These are phyloP conservation scores for Datura wrightii DNA, from an alignment of 257 asterid species.

Conservation along the genomic window DNA sequence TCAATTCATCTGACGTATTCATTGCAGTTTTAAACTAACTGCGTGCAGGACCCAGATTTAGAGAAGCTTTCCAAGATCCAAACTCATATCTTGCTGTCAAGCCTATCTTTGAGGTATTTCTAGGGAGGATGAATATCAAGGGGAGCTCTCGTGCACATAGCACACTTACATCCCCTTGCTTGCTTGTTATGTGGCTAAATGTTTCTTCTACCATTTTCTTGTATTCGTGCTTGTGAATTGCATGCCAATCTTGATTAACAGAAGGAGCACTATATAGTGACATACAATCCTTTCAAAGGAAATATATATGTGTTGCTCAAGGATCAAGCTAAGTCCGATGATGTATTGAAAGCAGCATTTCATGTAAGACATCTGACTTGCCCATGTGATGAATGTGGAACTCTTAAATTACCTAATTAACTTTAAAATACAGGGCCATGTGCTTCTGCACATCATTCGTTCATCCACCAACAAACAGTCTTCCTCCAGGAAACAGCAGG, in stretches of 20 bases:
- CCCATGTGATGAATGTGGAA: constrained; percentile 31
- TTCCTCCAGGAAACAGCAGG: constrained; percentile 48
- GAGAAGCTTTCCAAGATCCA: constrained; percentile 96
- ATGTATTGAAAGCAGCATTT: constrained; percentile 92
- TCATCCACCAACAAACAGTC: constrained; percentile 58
- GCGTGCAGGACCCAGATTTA: constrained; percentile 87
- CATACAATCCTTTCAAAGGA: constrained; percentile 86
- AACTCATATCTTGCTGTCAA: constrained; percentile 76
- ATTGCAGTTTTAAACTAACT: constrained; percentile 23
- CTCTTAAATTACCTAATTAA: constrained; percentile 38
- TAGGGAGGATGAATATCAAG: constrained; percentile 28
- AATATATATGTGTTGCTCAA: constrained; percentile 85
- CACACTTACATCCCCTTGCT: constrained; percentile 4
- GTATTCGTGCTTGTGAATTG: constrained; percentile 18
- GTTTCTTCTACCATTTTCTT: background rate
- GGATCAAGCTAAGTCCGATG: constrained; percentile 97
- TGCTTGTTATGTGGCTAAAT: constrained; percentile 13
- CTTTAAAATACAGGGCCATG: constrained; percentile 76
- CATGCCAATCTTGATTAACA: constrained; percentile 44
- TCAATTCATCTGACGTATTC: constrained; percentile 31
- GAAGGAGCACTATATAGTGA: constrained; percentile 84
- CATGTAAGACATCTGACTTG: constrained; percentile 65
- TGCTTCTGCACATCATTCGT: constrained; percentile 78
- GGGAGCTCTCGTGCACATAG: background rate
- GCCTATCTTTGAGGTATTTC: constrained; percentile 88